A percentile compares a stretch with the other conserved stretches of the same genome.
Evolutionary conservation across 495 filamentous ascomycete genomes (phyloP).

Genomic region (Astrothelium macrocarpum): DNA sequence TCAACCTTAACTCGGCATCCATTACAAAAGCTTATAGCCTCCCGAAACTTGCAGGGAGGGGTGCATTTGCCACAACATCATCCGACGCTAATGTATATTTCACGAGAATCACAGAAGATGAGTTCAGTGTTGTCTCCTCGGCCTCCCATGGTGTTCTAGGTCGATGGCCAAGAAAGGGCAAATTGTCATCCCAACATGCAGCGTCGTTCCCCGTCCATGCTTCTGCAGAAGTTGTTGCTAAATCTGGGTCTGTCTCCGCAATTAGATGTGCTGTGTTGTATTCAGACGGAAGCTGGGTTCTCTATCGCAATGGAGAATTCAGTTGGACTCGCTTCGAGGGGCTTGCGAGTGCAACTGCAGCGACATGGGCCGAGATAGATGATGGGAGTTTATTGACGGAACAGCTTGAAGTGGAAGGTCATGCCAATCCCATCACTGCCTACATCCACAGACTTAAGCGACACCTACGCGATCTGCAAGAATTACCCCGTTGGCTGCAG

Average conservation of each 20-base stretch:
- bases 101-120: conserved; percentile 62
- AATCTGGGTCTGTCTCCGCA: conserved; percentile 54
- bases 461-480: conserved; percentile 66
- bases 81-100: conserved; percentile 79
- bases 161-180: conserved; percentile 48
- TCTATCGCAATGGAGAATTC: conserved; percentile 70
- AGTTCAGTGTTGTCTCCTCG: conserved; percentile 65
- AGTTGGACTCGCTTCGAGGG: conserved; percentile 78
- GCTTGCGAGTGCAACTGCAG: conserved; percentile 63
- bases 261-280: conserved; percentile 65
- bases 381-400: conserved; percentile 64
- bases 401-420: conserved; percentile 75
- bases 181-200: not conserved
- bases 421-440: conserved; percentile 65
- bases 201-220: conserved; percentile 45
- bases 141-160: conserved; percentile 63
- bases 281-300: conserved; percentile 65
- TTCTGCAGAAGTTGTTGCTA: conserved; percentile 72
- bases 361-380: conserved; percentile 61
- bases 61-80: conserved; percentile 70
- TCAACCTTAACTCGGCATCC: conserved; percentile 55
- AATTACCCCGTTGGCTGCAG: conserved; percentile 63
- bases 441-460: conserved; percentile 82
- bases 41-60: conserved; percentile 55
- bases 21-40: conserved; percentile 68